Percentiles rank a stretch among this genome's conserved stretches.
phyloP scores from a whole-genome alignment of 2,329 filamentous ascomycete species.

The Trichoderma sp. region DNA sequence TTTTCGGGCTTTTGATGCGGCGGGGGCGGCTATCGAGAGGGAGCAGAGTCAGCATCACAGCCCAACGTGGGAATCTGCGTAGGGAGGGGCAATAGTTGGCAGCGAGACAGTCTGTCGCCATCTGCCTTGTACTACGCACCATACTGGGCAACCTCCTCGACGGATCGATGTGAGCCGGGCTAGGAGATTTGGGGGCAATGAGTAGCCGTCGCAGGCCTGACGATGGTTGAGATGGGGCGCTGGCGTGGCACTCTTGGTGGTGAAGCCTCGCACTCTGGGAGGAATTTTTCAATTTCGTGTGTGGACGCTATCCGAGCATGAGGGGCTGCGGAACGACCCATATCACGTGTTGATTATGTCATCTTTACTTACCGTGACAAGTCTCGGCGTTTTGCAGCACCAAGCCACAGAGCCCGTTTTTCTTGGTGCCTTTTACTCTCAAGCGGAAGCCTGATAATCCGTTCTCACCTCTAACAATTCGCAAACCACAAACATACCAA shows the following conservation, averaged over 20 bases:
- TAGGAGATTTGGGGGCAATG: slow-evolving; percentile 45
- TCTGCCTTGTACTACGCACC: slow-evolving; percentile 41
- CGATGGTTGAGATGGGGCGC: slow-evolving; percentile 42
- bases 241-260: slow-evolving; percentile 47
- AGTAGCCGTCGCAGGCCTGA: slow-evolving; percentile 46
- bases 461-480: no score
- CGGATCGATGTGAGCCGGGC: slow-evolving; percentile 43
- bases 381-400: no score
- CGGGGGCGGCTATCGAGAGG: slow-evolving; percentile 75
- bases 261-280: slow-evolving; percentile 43
- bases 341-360: slow-evolving; percentile 41
- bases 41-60: slow-evolving; percentile 37
- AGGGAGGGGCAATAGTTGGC: slow-evolving; percentile 38
- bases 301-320: slow-evolving; percentile 50
- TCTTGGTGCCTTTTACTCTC: no score
- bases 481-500: no score
- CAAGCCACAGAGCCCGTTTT: no score
- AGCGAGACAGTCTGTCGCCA: slow-evolving; percentile 31
- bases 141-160: slow-evolving; percentile 59
- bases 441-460: no score
- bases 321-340: slow-evolving; percentile 43
- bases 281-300: slow-evolving; percentile 53
- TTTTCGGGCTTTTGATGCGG: slow-evolving; percentile 98
- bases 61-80: slow-evolving; percentile 23
- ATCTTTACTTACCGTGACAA: slow-evolving; percentile 28